Conservation (phyloP, 1,284 basidiomycete genomes). For the Austroboletus olivaceoglutinosus region DNA sequence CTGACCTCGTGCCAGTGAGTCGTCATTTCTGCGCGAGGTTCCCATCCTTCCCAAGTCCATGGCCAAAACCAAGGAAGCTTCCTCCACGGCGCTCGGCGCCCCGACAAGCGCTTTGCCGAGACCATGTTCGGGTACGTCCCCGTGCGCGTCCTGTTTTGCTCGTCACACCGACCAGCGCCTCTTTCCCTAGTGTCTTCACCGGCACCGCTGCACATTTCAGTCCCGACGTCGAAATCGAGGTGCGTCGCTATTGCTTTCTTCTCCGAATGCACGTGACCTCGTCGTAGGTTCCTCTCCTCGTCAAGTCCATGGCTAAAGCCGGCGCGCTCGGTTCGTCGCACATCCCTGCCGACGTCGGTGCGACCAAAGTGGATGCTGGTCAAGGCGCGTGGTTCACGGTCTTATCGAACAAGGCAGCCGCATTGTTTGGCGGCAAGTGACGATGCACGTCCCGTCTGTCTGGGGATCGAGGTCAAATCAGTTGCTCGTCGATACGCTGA, state of each 20-base stretch:
- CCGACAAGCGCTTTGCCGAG: constrained; percentile 43
- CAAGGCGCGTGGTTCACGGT: constrained; percentile 21
- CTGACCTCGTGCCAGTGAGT: too few relatives aligned
- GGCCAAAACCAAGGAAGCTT: too few relatives aligned
- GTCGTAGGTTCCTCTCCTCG: constrained; percentile 16
- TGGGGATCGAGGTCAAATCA: too few relatives aligned
- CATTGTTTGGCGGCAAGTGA: constrained; percentile 16
- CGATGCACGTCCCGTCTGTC: too few relatives aligned
- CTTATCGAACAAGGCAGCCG: constrained; percentile 25
- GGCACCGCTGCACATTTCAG: constrained; percentile 40
- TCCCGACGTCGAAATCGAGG: constrained; percentile 45
- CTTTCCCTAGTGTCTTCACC: constrained; percentile 36
- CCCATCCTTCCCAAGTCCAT: too few relatives aligned
- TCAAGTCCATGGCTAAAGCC: constrained; percentile 27
- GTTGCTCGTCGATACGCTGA: too few relatives aligned
- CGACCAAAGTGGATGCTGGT: constrained; percentile 18
- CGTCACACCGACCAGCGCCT: neutral
- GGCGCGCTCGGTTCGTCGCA: constrained; percentile 24
- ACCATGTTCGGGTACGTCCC: constrained; percentile 41
- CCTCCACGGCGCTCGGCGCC: constrained; percentile 44
- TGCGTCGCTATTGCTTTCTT: constrained; percentile 20
- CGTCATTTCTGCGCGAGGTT: too few relatives aligned
- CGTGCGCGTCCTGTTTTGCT: neutral
- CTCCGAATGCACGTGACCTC: accelerated
- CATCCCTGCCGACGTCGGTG: constrained; percentile 18